Evolutionary conservation across 2,329 filamentous ascomycete species (phyloP), one percentile per base, ranked within the genome.

Genomic region (Pyrenophora tritici-repentis): DNA sequence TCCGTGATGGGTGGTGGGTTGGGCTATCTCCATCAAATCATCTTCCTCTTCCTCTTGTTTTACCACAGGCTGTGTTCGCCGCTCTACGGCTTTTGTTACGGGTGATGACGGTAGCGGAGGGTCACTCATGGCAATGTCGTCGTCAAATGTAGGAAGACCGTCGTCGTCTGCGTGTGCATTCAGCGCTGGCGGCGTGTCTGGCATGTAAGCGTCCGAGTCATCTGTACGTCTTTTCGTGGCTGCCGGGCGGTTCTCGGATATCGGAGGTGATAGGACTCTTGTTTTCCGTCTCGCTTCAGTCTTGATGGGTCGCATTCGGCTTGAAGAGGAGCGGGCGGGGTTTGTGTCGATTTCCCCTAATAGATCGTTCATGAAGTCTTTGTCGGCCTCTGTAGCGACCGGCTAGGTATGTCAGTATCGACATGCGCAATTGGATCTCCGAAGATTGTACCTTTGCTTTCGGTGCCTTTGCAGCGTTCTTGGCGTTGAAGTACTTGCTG

Each of bases 401-500:
- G 85, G 83, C 90, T 91, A 51, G 22, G 18, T 1, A 12, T 55
- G 52, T 75, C 42, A 73, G 65, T 44, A 14, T 54, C 14, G 6
- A 18, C 1, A 9, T n/a, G 29, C 6, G 1, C 18, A 8, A 4
- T 38, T 6, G 13, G 12, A 16, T 3, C 7, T 9, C n/a, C 2
- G n/a, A 26, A 6, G 50, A 50, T 22, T 74, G 51, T 74, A 92
- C 91, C 83, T 96, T 97, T 14, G 88, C 81, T 71, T 97, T 97
- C 12, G 87, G 79, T 50, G 86, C 86, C 42, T 77, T 73, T 32
- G 78, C 74, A 31, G 79, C 79, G 29, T 84, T 83, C 47, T 90
- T 91, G 63, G 88, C 89, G 61, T 84, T 93, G 72, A 99, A 97
- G 76, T 95, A 99, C 66, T 95, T 93, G 75, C 88, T 91, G 70